These are phyloP conservation scores for Colletotrichum sp. DNA, from an alignment of 2,329 filamentous ascomycete genomes.

Conservation along the genomic window DNA sequence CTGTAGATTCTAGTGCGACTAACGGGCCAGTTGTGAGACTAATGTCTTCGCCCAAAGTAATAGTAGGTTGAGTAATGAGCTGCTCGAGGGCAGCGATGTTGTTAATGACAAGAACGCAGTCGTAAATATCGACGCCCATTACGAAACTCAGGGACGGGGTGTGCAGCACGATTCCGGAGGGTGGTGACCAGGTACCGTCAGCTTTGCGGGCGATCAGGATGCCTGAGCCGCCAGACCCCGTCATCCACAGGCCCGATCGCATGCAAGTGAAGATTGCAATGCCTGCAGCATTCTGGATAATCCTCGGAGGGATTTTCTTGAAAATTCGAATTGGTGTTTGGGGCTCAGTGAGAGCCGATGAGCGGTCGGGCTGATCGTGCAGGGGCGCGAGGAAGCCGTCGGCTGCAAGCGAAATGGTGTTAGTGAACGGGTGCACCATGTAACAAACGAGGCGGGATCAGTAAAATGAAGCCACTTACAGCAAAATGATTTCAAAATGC, in stretches of 20 bases:
- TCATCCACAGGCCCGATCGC: conserved; percentile 91
- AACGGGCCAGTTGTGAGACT: conserved; percentile 79
- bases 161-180: conserved; percentile 89
- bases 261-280: conserved; percentile 95
- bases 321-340: conserved; percentile 59
- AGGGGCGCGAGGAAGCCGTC: conserved; percentile 61
- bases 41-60: conserved; percentile 83
- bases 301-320: conserved; percentile 85
- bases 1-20: conserved; percentile 56
- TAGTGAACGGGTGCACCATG: background rate
- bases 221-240: conserved; percentile 88
- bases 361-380: conserved; percentile 33
- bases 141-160: conserved; percentile 89
- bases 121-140: conserved; percentile 92
- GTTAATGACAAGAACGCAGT: conserved; percentile 93
- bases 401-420: conserved; percentile 37
- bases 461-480: conserved; percentile 55
- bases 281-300: conserved; percentile 88
- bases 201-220: conserved; percentile 83
- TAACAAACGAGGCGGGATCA: background rate
- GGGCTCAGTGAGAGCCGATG: conserved; percentile 35
- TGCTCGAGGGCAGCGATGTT: conserved; percentile 82
- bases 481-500: conserved; percentile 90
- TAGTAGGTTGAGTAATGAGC: conserved; percentile 74
- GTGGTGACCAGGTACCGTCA: conserved; percentile 90